These are phyloP conservation scores for Chaetomium strumarium DNA, from an alignment of 2,329 filamentous ascomycete species.

Conservation along the genomic window DNA sequence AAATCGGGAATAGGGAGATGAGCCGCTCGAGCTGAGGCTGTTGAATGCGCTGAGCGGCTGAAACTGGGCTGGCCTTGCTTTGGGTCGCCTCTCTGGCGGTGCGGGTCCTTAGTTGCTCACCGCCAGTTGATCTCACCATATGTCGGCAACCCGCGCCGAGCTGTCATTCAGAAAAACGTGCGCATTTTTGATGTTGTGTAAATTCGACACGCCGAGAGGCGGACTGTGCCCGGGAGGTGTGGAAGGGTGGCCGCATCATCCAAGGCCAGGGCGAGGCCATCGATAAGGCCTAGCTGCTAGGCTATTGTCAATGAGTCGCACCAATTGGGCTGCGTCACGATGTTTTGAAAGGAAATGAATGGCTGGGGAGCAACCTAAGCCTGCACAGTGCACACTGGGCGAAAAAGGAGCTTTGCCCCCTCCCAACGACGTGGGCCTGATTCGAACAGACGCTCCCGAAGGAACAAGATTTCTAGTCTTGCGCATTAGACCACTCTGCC, in stretches of 20 bases:
- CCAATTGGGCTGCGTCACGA: conserved; percentile 2
- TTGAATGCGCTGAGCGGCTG: background rate
- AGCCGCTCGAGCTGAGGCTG: conserved; percentile 2
- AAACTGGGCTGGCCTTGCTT: background rate
- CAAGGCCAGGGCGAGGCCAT: conserved; percentile 22
- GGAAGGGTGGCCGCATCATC: conserved; percentile 26
- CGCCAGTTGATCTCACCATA: conserved; percentile 21
- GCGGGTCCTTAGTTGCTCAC: conserved; percentile 18
- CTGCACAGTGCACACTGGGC: too few species aligned
- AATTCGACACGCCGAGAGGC: conserved; percentile 8
- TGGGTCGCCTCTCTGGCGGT: background rate
- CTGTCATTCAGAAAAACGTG: conserved; percentile 11
- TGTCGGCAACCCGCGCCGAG: conserved; percentile 15
- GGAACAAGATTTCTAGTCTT: too few species aligned
- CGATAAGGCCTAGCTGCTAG: background rate
- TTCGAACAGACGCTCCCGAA: too few species aligned
- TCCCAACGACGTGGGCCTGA: too few species aligned
- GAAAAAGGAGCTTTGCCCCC: too few species aligned
- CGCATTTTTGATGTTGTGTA: conserved; percentile 18
- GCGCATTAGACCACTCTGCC: too few species aligned
- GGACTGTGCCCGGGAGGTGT: too few species aligned
- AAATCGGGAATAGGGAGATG: background rate
- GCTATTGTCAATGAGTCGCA: background rate
- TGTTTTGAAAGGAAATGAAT: conserved; percentile 21
- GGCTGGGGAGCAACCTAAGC: too few species aligned